phyloP scores from a whole-genome alignment of 139 green algal species.

The Asterochloris erici region DNA sequence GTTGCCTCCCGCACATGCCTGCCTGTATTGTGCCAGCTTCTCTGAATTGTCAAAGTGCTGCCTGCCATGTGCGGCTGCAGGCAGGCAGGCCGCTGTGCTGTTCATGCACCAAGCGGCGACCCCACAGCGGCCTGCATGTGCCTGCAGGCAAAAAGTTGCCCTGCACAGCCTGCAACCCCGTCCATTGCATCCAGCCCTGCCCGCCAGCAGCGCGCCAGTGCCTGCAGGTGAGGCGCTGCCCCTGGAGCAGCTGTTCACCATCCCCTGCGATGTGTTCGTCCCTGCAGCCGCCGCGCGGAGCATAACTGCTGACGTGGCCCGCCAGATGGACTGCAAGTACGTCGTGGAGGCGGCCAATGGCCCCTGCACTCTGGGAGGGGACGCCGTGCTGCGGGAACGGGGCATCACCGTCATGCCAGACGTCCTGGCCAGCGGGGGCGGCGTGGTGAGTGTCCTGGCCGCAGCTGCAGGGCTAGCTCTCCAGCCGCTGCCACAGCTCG shows the following conservation, averaged over 20 bases:
- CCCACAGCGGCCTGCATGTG: too few species aligned
- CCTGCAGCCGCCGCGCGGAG: constrained; percentile 24
- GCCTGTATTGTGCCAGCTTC: too few species aligned
- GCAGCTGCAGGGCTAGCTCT: constrained; percentile 86
- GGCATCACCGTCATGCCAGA: constrained; percentile 56
- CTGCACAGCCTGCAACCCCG: too few species aligned
- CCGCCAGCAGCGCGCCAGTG: not conserved
- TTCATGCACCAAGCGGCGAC: too few species aligned
- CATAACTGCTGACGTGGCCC: constrained; percentile 23
- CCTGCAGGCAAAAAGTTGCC: too few species aligned
- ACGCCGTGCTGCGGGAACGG: constrained; percentile 41
- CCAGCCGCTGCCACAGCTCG: constrained; percentile 58
- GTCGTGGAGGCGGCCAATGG: constrained; percentile 42
- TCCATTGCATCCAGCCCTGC: too few species aligned
- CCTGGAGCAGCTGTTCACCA: constrained; percentile 20
- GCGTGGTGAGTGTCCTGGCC: constrained; percentile 78
- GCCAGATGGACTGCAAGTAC: constrained; percentile 24
- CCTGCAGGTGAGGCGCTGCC: constrained; percentile 1
- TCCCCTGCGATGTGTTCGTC: constrained; percentile 33
- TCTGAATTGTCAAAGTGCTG: too few species aligned
- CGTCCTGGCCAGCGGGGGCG: constrained; percentile 51
- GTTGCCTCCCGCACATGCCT: too few species aligned
- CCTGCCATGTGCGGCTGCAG: too few species aligned
- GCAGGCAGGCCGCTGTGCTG: too few species aligned
- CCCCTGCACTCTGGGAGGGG: constrained; percentile 55